Base-by-base conservation (phyloP, 164 flowering plant genomes). In the Berberis vulgaris region DNA sequence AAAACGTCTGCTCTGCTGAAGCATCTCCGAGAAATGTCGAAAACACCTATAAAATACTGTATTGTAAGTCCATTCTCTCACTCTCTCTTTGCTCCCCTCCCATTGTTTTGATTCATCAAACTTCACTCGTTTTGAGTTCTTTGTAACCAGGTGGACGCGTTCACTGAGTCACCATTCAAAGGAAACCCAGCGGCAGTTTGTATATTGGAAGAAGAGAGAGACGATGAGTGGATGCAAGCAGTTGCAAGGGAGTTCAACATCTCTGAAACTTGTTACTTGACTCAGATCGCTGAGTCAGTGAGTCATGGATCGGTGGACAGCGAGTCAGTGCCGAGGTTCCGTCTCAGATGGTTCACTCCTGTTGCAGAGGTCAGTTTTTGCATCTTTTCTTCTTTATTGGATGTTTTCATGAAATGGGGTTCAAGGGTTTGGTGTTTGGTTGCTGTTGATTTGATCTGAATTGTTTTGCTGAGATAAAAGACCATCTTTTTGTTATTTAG, bases 111-210 rank as follows among this genome's bases (percentile, higher is more conserved):
- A 1, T 10, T 26, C 10, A 53, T 62, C 45, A 5, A 58, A 9
- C 53, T 12, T 52, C 2, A 67, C n/a, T 46, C 11, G 26, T 26
- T 26, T 26, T 54, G 63, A 50, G 8, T 54, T 63, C 6, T 45
- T 5, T 7, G 46, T 2, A 9, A 55, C 6, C 79, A 90, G 97
- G 87, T 88, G 41, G 98, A 92, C 60, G 98, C 95, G 5, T 92
- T 92, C 71, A 81, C 95, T 0, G 92, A 83, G 2, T 12, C 81
- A 5, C 75, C 92, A 1, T 89, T 92, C 73, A 83, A 82, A 77
- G 98, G 95, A 41, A 92, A 92, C 69, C 95, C 95, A 6, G 98
- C 98, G 0, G 98, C 85, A 3, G 87, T 92, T 39, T 92, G 98
- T 67, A 61, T 84, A 65, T 70, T 91, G 67, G 91, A 86, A 59